Percentiles rank a stretch among this genome's conserved stretches.
Evolutionary conservation across 345 rosid genomes (phyloP).

Genomic region (Chamaenerion angustifolium): DNA sequence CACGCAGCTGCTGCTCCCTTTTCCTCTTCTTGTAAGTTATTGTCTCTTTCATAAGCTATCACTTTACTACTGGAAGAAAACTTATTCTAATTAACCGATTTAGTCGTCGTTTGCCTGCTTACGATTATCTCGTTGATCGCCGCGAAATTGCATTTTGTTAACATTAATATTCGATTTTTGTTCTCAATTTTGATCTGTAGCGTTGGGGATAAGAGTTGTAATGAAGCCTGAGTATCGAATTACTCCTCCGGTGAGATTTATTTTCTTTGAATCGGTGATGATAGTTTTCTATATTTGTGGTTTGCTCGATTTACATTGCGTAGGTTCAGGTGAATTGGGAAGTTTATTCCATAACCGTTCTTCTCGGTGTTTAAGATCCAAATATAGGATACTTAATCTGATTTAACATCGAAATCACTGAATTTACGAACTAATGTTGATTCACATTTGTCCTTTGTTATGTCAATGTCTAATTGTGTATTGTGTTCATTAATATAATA

Average conservation of each 20-base stretch:
- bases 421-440: neutral
- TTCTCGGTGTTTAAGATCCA: too few species aligned
- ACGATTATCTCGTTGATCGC: too few species aligned
- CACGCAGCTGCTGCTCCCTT: constrained; percentile 15
- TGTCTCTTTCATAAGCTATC: neutral
- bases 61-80: neutral
- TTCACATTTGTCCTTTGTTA: neutral
- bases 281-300: neutral
- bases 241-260: constrained; percentile 53
- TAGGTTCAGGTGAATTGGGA: too few species aligned
- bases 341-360: too few species aligned
- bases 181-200: constrained; percentile 21
- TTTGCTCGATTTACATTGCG: too few species aligned
- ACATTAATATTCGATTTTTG: neutral
- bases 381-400: too few species aligned
- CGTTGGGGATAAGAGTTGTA: constrained; percentile 54
- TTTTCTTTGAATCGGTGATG: neutral
- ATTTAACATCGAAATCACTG: too few species aligned
- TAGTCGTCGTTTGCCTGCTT: too few species aligned
- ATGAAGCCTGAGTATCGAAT: constrained; percentile 76
- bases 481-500: neutral
- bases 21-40: constrained; percentile 11
- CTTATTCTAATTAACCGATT: too few species aligned
- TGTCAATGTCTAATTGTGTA: neutral
- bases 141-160: neutral